phyloP scores from a whole-genome alignment of 441 rosid genomes.

The Erodium trifolium region DNA sequence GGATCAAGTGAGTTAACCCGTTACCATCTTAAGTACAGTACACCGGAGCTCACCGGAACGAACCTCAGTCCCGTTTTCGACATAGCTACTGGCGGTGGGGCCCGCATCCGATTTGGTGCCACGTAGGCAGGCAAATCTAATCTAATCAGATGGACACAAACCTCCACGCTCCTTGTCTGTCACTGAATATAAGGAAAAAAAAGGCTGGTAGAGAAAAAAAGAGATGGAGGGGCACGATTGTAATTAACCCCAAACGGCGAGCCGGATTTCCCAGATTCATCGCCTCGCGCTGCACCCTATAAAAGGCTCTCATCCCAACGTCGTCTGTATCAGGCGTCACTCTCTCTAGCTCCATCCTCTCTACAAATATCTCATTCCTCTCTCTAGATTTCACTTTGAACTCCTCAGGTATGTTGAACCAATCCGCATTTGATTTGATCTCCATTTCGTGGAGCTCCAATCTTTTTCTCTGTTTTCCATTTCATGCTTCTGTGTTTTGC shows the following conservation, averaged over 20 bases:
- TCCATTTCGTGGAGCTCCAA: background rate
- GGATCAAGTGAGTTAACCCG: background rate
- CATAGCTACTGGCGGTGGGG: background rate
- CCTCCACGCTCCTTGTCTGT: background rate
- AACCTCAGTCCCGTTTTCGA: no score
- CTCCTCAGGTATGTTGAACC: background rate
- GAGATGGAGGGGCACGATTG: background rate
- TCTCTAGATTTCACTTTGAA: background rate
- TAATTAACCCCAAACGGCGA: background rate
- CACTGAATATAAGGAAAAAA: background rate
- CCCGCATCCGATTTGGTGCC: conserved; percentile 1
- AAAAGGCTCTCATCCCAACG: background rate
- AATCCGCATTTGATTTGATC: background rate
- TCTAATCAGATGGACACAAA: conserved; percentile 5
- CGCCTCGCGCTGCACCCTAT: conserved; percentile 1
- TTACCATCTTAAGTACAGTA: background rate
- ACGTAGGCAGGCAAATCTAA: background rate
- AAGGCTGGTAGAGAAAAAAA: background rate
- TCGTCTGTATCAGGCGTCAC: background rate
- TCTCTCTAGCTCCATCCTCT: background rate
- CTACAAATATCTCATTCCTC: background rate
- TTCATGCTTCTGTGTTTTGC: background rate
- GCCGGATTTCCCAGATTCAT: background rate
- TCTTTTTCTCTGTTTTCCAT: background rate
- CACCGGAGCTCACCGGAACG: background rate